Evolutionary conservation across 257 asterid genomes (phyloP), one percentile per base, ranked within the genome.

Genomic region (Ophiorrhiza pumila): DNA sequence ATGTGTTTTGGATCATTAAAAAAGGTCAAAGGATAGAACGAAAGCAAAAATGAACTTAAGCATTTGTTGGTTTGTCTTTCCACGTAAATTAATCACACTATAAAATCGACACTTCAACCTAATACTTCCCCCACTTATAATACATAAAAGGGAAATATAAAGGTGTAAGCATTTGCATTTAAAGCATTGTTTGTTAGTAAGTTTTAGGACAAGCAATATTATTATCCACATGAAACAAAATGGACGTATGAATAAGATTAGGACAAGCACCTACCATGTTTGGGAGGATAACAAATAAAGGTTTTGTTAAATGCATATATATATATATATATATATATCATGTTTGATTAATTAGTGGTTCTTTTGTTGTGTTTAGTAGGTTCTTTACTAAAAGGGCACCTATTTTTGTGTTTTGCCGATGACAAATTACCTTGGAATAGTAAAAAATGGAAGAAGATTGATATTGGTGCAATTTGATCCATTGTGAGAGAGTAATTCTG

Each of bases 241-340:
- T 69, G 42, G 61, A 46, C 9, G 58, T 13, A 18, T 4, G 65
- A 22, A 50, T 46, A 50, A 47, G 68, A 32, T 75, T 68, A 72
- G 74, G 79, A 47, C 78, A 7, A 74, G 46, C 71, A 71, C 64
- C 71, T 34, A 42, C 43, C 39, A 55, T 10, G 31, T 50, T 74
- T 10, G 50, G 2, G 14, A 45, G 8, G 50, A 43, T 3, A 45
- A 2, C 14, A 10, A 14, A 45, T 18, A n/a, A 45, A 45, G 50
- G 17, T 45, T 18, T 9, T 45, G 50, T 45, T 45, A 45, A 15
- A 45, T 10, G 14, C 11, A 10, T 10, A 10, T 3, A 45, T 12
- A n/a, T n/a, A n/a, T n/a, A n/a, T n/a, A n/a, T n/a, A n/a, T n/a
- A n/a, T n/a, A n/a, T n/a, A n/a, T n/a, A 10, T 14, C 12, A 4